Percentiles rank a stretch among this genome's conserved stretches.
Evolutionary conservation across 345 rosid species (phyloP).

Genomic region (Isatis tinctoria): DNA sequence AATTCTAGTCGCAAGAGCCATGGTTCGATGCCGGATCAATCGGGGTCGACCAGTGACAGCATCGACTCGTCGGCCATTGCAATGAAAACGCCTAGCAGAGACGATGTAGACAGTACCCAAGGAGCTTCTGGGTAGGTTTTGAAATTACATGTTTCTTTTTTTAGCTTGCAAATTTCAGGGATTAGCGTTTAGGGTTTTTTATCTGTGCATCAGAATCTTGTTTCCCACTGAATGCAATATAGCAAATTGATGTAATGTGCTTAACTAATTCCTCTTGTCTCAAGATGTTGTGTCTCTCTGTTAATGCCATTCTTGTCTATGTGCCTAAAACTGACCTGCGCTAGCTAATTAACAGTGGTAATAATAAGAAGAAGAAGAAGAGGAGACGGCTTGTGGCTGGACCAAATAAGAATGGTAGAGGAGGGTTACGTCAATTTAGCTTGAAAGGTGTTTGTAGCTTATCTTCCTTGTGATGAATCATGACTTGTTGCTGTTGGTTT

Average conservation of each 20-base stretch:
- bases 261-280: not conserved
- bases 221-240: not conserved
- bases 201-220: not conserved
- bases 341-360: constrained; percentile 38
- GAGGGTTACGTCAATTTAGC: constrained; percentile 98
- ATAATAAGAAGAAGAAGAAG: constrained; percentile 93
- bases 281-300: not conserved
- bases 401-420: constrained; percentile 71
- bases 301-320: not conserved
- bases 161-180: no score
- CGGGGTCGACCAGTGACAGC: no score
- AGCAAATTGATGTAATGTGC: not conserved
- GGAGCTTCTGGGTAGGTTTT: no score
- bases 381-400: constrained; percentile 80
- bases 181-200: no score
- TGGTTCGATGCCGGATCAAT: no score
- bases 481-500: not conserved
- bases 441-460: constrained; percentile 71
- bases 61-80: no score
- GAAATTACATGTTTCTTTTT: no score
- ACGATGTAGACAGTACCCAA: no score
- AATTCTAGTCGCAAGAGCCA: no score
- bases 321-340: not conserved
- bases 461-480: not conserved
- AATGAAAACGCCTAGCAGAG: no score